Base-by-base conservation (phyloP, 257 asterid genomes). In the Cinchona pubescens region DNA sequence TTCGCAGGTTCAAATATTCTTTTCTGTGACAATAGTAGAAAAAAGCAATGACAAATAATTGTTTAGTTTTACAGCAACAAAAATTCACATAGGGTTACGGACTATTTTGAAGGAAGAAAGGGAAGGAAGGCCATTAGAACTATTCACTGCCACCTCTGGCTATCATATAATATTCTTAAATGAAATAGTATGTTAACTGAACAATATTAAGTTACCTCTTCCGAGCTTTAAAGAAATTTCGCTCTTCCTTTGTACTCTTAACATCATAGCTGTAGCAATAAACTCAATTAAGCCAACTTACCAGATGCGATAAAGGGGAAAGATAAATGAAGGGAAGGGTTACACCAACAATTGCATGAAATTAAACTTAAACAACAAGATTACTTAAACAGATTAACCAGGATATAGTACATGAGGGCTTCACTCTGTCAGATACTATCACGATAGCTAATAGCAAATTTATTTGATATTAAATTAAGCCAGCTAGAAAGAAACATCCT, bases 161-260 rank as follows among this genome's bases (percentile, higher is more conserved):
- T 29, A 11, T 30, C 48, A 29, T 53, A 21, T 13, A n/a, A 60
- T 62, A 71, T 53, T 71, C 69, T 63, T 63, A n/a, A 64, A 29
- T 18, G 69, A 64, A 40, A 40, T 4, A 30, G 19, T 18, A 37
- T 16, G 7, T n/a, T 1, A 55, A 72, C 29, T 68, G 35, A 23
- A 55, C 72, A 53, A 72, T 38, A 73, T 58, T 53, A 69, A 51
- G 18, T 42, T 82, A 90, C 98, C 97, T 88, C 83, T 88, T 93
- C 79, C 68, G 90, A 78, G 89, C 86, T 83, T 73, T 83, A 62
- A 87, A 74, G 16, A 76, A 27, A 30, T 81, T 81, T 80, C 98
- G 87, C 81, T 91, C 98, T 68, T 75, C 82, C 83, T 79, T 85
- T 48, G 96, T 83, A 81, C 96, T 91, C 79, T 86, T 88, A 71